Base-by-base conservation (phyloP, 805 yeast species). In the Sugiyamaella valdiviana region DNA sequence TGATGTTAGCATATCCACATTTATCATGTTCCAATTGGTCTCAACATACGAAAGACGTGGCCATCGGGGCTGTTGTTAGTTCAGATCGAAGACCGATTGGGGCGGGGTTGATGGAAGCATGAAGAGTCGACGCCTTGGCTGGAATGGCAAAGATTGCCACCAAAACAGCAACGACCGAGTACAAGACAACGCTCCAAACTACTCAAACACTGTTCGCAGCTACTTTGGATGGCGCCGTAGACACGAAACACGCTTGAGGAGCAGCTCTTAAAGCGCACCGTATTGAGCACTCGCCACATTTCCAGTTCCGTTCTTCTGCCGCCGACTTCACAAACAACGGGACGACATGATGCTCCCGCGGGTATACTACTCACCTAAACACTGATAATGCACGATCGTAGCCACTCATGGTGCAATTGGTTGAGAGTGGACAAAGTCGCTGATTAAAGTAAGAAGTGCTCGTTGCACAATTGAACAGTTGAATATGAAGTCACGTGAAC, bases 331-430 rank as follows among this genome's bases (percentile, higher is more conserved):
- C n/a, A n/a, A n/a, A n/a, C n/a, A n/a, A n/a, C n/a, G n/a, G n/a
- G n/a, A n/a, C n/a, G n/a, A n/a, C n/a, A n/a, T n/a, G n/a, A n/a
- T n/a, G n/a, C n/a, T n/a, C n/a, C n/a, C n/a, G n/a, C n/a, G n/a
- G n/a, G n/a, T n/a, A n/a, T n/a, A 14, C 17, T 36, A 80, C 90
- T 59, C 79, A 84, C 83, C 96, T 88, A 73, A 91, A 91, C 68
- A 91, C 95, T 54, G 97, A 90, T 61, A 91, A 78, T 49, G 99
- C 99, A 78, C 98, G 82, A 70, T 91, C 99, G 95, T 91, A 91
- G 54, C 99, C 98, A 77, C 96, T 87, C 99, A 91, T 91, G 41
- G 15, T 61, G 32, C 32, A 26, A 26, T 26, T 26, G 32, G 32
- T 10, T 7, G 32, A 26, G 9, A 7, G 32, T n/a, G 32, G 6